phyloP scores from a whole-genome alignment of 2,329 filamentous ascomycete species.

The Sordariomycetes sp. region DNA sequence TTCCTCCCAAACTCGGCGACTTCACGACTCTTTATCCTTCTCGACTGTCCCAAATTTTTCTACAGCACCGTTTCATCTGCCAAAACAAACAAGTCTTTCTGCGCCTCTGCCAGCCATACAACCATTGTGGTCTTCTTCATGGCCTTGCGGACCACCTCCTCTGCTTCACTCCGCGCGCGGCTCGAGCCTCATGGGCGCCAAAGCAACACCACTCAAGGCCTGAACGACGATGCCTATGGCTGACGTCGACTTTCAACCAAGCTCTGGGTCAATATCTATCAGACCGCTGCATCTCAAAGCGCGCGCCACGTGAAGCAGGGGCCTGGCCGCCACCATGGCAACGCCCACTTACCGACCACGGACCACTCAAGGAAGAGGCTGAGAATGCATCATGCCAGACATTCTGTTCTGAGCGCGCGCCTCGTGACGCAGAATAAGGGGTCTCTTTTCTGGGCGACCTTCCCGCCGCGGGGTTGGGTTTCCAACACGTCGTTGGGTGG shows the following conservation, averaged over 20 bases:
- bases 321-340: not conserved
- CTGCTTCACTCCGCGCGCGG: conserved; percentile 5
- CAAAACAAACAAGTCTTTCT: not conserved
- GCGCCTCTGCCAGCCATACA: not conserved
- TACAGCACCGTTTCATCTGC: not conserved
- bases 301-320: conserved; percentile 12
- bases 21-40: conserved; percentile 1
- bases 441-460: too few relatives aligned
- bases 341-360: conserved; percentile 1
- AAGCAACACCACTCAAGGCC: not conserved
- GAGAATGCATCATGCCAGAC: not conserved
- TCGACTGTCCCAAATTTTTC: not conserved
- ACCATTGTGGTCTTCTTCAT: not conserved
- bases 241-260: not conserved
- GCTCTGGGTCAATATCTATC: not conserved
- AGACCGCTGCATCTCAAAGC: conserved; percentile 2
- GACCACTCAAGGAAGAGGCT: not conserved
- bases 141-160: not conserved
- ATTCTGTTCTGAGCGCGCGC: conserved; percentile 2
- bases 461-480: too few relatives aligned
- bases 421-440: not conserved
- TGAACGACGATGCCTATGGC: not conserved
- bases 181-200: conserved; percentile 1
- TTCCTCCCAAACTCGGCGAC: not conserved
- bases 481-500: not conserved